Base-by-base conservation (phyloP, 768 basidiomycete genomes). In the Amanita subjunquillea region DNA sequence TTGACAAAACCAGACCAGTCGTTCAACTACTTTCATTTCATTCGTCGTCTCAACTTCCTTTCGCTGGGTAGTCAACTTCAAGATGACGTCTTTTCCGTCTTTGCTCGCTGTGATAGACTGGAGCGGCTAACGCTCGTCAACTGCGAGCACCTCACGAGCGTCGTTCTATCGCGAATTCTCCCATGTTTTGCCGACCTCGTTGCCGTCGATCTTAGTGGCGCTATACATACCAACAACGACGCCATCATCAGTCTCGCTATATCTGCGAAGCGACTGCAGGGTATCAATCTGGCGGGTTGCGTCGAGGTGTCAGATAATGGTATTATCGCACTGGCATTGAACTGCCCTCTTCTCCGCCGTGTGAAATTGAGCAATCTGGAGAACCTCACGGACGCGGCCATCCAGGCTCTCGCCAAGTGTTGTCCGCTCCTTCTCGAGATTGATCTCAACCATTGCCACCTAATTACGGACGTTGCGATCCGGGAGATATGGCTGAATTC, bases 371-470 rank as follows among this genome's bases (percentile, higher is more conserved):
- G 83, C 58, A 82, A 83, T 48, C 76, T 94, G 40, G 79, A 79
- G 52, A 71, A 72, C 23, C 68, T 97, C 54, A 93, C 92, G 0
- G 90, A 95, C 60, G 66, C 65, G 23, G 75, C 92, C 25, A 74
- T 99, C 58, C 78, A 83, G 32, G 76, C 82, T 30, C 75, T 99
- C 48, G 87, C 87, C 32, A 77, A 77, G 55, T 76, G 75, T 4
- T 95, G 92, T 63, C 87, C 90, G 1, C 75, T 92, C 48, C 78
- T 99, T 23, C 79, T 99, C 53, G 96, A 99, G 67, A 82, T 98
- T 58, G 96, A 99, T 68, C 82, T 99, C 61, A 85, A 90, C 61
- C 77, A 82, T 56, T 93, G 93, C 70, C 76, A 78, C 54, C 73
- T 72, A 51, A 77, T 97, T 62, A 86, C 91, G 15, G 85, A 96